These are phyloP conservation scores for Puccinia horiana DNA, from an alignment of 1,284 basidiomycete genomes.

Conservation along the genomic window DNA sequence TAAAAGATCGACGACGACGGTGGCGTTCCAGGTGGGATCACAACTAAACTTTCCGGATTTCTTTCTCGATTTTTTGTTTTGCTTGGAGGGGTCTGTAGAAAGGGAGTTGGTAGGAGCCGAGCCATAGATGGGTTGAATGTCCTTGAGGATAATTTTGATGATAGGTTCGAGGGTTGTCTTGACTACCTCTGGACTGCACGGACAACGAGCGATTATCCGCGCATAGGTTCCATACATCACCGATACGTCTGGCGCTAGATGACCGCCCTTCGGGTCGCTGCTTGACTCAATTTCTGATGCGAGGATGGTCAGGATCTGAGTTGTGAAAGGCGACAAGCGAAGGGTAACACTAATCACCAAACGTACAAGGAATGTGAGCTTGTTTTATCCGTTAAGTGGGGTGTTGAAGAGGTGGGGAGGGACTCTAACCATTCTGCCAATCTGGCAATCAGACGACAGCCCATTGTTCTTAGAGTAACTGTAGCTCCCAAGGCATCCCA, in stretches of 20 bases:
- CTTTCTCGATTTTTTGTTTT: constrained; percentile 25
- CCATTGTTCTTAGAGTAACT: background rate
- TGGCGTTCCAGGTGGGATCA: background rate
- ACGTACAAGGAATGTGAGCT: background rate
- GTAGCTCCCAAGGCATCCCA: constrained; percentile 22
- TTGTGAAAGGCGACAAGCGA: constrained; percentile 24
- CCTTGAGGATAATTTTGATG: background rate
- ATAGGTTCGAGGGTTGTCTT: constrained; percentile 15
- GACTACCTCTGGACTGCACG: constrained; percentile 9
- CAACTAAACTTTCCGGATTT: background rate
- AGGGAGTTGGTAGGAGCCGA: background rate
- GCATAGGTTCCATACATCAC: constrained; percentile 32
- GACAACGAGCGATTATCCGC: constrained; percentile 8
- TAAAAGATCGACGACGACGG: constrained; percentile 5
- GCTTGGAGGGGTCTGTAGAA: background rate
- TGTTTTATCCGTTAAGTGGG: background rate
- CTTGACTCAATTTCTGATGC: constrained; percentile 1
- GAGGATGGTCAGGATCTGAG: background rate
- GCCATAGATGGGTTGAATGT: constrained; percentile 19
- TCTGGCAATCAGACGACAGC: constrained; percentile 35
- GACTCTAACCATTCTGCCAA: constrained; percentile 6
- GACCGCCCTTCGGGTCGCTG: background rate
- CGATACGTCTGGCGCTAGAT: background rate
- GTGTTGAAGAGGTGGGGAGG: background rate
- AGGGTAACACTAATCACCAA: background rate